Evolutionary conservation across 176 grass and related monocot genomes (phyloP).

Genomic region (Bolboschoenus planiculmis): DNA sequence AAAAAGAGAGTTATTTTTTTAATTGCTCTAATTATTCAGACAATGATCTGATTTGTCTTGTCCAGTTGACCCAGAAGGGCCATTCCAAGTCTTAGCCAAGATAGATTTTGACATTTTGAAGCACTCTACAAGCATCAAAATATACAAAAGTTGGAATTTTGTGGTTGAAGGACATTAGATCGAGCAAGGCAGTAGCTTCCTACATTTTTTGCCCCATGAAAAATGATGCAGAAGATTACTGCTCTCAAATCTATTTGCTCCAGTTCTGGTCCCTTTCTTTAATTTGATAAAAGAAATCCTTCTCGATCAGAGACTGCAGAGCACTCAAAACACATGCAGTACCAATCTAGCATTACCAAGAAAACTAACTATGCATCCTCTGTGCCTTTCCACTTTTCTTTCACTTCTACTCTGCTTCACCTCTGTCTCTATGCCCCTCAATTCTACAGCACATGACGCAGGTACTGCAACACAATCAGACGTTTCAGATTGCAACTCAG

Average conservation of each 20-base stretch:
- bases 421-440: neutral
- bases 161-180: too few relatives aligned
- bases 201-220: neutral
- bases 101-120: too few relatives aligned
- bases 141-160: too few relatives aligned
- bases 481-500: neutral
- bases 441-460: neutral
- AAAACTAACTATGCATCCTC: neutral
- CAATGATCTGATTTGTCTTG: too few relatives aligned
- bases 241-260: neutral
- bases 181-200: neutral
- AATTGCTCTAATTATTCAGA: too few relatives aligned
- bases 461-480: too few relatives aligned
- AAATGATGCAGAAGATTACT: neutral
- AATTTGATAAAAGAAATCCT: neutral
- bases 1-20: too few relatives aligned
- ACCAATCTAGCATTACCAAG: neutral
- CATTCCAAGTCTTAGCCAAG: too few relatives aligned
- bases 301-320: neutral
- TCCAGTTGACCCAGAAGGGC: too few relatives aligned
- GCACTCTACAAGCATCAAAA: too few relatives aligned
- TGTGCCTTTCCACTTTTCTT: neutral
- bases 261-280: neutral
- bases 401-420: neutral
- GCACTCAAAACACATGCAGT: neutral